These are phyloP conservation scores for Aspergillus phoenicis DNA, from an alignment of 2,329 filamentous ascomycete genomes.

Conservation along the genomic window DNA sequence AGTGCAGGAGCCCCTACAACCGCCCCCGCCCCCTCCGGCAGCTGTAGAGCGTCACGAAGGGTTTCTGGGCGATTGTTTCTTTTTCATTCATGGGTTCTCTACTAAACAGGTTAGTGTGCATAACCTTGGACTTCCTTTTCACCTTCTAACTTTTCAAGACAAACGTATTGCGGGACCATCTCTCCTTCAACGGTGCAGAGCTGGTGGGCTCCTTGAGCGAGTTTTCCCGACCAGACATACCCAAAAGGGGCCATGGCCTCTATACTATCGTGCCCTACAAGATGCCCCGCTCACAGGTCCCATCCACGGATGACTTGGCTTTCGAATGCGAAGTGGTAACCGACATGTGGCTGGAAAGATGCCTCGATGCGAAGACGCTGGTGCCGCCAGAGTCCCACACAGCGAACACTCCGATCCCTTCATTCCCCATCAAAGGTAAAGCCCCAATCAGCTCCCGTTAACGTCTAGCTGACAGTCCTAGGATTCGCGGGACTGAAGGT, in stretches of 20 bases:
- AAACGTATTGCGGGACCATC: constrained; percentile 43
- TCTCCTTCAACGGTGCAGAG: constrained; percentile 45
- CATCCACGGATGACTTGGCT: constrained; percentile 43
- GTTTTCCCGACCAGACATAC: constrained; percentile 37
- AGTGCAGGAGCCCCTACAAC: constrained; percentile 25
- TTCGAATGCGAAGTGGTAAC: constrained; percentile 64
- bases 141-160: constrained; percentile 29
- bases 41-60: constrained; percentile 44
- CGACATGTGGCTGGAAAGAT: constrained; percentile 91
- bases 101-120: constrained; percentile 52
- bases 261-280: constrained; percentile 47
- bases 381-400: constrained; percentile 70
- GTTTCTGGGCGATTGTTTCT: constrained; percentile 58
- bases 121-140: not conserved
- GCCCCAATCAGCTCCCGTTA: not conserved
- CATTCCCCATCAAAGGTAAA: constrained; percentile 64
- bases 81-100: constrained; percentile 64
- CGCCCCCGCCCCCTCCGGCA: constrained; percentile 18
- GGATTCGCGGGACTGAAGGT: constrained; percentile 72
- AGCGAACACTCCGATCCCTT: constrained; percentile 74
- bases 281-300: constrained; percentile 35
- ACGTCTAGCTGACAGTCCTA: constrained; percentile 23
- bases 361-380: constrained; percentile 74
- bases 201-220: constrained; percentile 39
- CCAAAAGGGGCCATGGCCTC: constrained; percentile 36